Evolutionary conservation across 2,329 filamentous ascomycete species (phyloP).

Genomic region (Trichoderma afroharzianum): DNA sequence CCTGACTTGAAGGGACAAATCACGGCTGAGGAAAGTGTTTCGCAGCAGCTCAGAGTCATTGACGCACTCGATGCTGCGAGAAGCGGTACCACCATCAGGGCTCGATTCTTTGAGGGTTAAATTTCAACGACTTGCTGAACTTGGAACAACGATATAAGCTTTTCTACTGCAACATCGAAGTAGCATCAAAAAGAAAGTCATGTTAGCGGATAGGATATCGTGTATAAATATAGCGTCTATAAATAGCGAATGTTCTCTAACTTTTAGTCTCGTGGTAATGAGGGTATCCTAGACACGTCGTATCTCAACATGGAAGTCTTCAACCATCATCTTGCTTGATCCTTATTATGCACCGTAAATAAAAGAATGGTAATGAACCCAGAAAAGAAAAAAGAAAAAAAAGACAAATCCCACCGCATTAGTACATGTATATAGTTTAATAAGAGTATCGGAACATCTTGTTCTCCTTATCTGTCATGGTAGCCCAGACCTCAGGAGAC

Average conservation of each 20-base stretch:
- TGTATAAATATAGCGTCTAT: neutral
- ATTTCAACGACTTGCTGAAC: too few relatives aligned
- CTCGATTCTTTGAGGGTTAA: neutral
- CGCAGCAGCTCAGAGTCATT: slow-evolving; percentile 15
- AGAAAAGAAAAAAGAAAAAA: neutral
- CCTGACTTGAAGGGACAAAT: slow-evolving; percentile 12
- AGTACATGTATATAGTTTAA: slow-evolving; percentile 21
- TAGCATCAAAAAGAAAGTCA: neutral
- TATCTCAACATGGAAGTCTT: neutral
- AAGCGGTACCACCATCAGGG: neutral
- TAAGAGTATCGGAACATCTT: slow-evolving; percentile 52
- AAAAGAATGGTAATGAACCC: neutral
- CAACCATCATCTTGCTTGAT: neutral
- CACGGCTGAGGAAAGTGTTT: slow-evolving; percentile 4
- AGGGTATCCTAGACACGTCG: neutral
- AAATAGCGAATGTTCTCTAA: neutral
- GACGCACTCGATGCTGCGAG: neutral
- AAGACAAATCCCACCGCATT: neutral
- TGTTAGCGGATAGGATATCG: neutral
- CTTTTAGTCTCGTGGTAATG: neutral
- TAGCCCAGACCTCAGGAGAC: slow-evolving; percentile 43
- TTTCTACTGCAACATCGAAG: neutral
- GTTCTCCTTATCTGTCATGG: slow-evolving; percentile 56
- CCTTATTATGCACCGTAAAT: neutral
- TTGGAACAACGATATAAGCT: neutral